Conservation (phyloP, 495 filamentous ascomycete species). For the Terfezia boudieri region DNA sequence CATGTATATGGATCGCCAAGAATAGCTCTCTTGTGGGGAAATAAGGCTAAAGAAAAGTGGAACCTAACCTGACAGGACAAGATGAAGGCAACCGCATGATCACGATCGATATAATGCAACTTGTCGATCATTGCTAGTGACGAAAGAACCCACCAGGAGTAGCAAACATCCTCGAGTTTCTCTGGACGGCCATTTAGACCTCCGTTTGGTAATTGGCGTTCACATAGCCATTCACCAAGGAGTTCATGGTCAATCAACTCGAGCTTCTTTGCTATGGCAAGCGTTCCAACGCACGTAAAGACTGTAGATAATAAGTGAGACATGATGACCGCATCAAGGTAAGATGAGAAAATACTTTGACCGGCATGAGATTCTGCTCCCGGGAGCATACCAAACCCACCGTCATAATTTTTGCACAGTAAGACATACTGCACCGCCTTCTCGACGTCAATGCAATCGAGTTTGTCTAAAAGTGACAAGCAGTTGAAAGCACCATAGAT, state of each 20-base stretch:
- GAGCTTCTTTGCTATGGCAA: conserved; percentile 58
- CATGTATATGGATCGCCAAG: neutral
- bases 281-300: conserved; percentile 78
- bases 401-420: conserved; percentile 75
- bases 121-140: conserved; percentile 75
- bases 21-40: too few relatives aligned
- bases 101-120: conserved; percentile 72
- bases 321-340: neutral
- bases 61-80: conserved; percentile 37
- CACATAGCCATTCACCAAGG: conserved; percentile 74
- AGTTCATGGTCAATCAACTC: conserved; percentile 68
- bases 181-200: conserved; percentile 88
- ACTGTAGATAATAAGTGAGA: conserved; percentile 16
- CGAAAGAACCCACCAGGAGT: conserved; percentile 91
- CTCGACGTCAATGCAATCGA: conserved; percentile 49
- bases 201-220: conserved; percentile 66
- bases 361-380: conserved; percentile 82
- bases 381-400: conserved; percentile 71
- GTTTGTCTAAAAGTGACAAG: conserved; percentile 52
- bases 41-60: conserved; percentile 20
- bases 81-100: conserved; percentile 58
- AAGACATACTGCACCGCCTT: conserved; percentile 59
- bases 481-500: conserved; percentile 73
- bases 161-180: conserved; percentile 91
- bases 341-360: conserved; percentile 26